Evolutionary conservation across 768 basidiomycete species (phyloP), one percentile per base, ranked within the genome.

Genomic region (Tubosaeta sp.): DNA sequence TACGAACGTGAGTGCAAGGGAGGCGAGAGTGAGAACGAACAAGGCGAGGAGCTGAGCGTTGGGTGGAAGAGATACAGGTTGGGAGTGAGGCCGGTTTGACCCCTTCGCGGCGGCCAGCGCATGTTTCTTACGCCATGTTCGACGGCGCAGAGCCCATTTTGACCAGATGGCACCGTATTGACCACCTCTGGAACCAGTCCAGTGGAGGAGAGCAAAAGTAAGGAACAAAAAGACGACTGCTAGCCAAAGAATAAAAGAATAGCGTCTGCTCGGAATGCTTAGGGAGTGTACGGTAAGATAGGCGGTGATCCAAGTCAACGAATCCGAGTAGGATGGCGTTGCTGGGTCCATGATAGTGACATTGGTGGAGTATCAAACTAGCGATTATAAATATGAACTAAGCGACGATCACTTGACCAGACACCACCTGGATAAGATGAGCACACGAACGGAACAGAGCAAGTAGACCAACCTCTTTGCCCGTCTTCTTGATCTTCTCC

Each of bases 401-500:
- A 21, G 22, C 39, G 36, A 12, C 25, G 12, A 82, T 56, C 18
- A 71, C 74, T 49, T 65, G 61, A 27, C 84, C 76, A 48, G 83
- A 84, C 52, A 63, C 30, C 29, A 77, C 73, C 75, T 76, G 55
- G 21, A 1, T 9, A 7, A 4, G 36, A 7, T 59, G 34, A 49
- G 38, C 25, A 41, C 27, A n/a, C 8, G 44, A 16, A 22, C 12
- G 1, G 19, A 10, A 10, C 14, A 13, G 12, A 19, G 13, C 27
- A 10, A 48, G 27, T 11, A 13, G 7, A 56, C 73, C 21, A 46
- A 90, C 91, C 84, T 89, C 79, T 71, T 94, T 94, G 56, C 93
- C 93, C 10, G 92, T 95, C 80, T 93, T 94, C 77, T 82, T 81
- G 64, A 95, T 90, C 74, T 76, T 87, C 46, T 72, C 83, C 12